Base-by-base conservation (phyloP, 495 filamentous ascomycete species). In the Delitschia confertaspora region DNA sequence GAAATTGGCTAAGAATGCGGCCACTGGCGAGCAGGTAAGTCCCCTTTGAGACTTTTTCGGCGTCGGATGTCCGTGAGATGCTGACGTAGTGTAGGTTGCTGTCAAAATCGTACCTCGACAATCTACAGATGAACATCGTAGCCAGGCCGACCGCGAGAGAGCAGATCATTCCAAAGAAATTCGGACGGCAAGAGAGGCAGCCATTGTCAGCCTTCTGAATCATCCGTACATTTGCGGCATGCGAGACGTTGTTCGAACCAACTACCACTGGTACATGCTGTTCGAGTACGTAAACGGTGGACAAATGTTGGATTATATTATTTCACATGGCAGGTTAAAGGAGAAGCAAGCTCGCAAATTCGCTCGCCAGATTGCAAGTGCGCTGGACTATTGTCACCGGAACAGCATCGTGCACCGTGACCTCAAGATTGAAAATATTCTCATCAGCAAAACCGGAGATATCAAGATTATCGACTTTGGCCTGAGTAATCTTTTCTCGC, bases 391-490 rank as follows among this genome's bases (percentile, higher is more conserved):
- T 69, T 96, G 88, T 62, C 91, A 99, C 60, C 80, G 91, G 47
- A 96, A 99, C 67, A 95, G 88, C 63, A 99, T 99, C 56, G 91
- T 96, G 21, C 91, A 99, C 63, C 79, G 91, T 21, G 91, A 99
- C 60, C 61, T 99, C 47, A 99, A 99, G 70, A 99, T 99, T 55
- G 91, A 96, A 61, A 99, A 99, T 58, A 99, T 99, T 47, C 73
- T 99, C 33, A 99, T 99, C 67, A 95, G 88, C 72, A 96, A 96
- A 69, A 95, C 83, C 2, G 93, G 89, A 20, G 91, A 99, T 61
- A 99, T 99, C 68, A 96, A 96, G 62, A 99, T 99, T 53, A 99
- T 99, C 61, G 91, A 99, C 60, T 99, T 99, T 57, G 91, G 91
- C 30, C 71, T 99, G 32, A 95, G 89, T 68, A 99, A 99, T 58